Conservation (phyloP, 2,329 filamentous ascomycete species). For the Periconia sp. region DNA sequence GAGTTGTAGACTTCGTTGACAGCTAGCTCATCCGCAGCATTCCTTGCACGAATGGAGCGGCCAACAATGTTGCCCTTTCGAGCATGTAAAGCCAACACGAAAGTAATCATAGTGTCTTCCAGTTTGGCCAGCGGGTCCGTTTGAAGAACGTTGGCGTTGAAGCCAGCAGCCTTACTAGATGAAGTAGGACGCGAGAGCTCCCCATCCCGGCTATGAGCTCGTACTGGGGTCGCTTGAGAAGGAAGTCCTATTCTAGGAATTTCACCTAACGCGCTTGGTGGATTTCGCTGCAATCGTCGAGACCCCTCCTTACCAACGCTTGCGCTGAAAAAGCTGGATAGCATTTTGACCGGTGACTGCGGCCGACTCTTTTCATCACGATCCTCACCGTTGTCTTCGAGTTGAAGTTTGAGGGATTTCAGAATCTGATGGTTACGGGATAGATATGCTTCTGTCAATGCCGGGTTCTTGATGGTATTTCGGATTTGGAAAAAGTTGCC, state of each 20-base stretch:
- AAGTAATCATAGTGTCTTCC: conserved; percentile 83
- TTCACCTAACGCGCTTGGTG: conserved; percentile 36
- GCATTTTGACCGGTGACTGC: conserved; percentile 85
- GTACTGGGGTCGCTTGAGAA: conserved; percentile 35
- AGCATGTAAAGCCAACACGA: conserved; percentile 78
- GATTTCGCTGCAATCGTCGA: conserved; percentile 38
- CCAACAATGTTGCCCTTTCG: conserved; percentile 87
- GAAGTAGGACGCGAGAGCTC: conserved; percentile 35
- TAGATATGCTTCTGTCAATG: conserved; percentile 68
- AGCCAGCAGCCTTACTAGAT: conserved; percentile 34
- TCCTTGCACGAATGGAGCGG: conserved; percentile 70
- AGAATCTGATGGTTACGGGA: conserved; percentile 78
- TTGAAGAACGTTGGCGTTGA: conserved; percentile 23
- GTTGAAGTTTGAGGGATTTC: conserved; percentile 65
- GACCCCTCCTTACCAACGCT: conserved; percentile 50
- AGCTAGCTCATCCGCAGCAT: conserved; percentile 70
- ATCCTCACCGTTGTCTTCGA: conserved; percentile 60
- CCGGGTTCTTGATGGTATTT: conserved; percentile 66
- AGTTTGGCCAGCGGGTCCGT: conserved; percentile 61
- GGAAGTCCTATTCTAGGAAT: conserved; percentile 40
- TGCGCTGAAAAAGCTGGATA: conserved; percentile 77
- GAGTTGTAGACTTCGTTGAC: conserved; percentile 92
- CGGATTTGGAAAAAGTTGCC: conserved; percentile 72
- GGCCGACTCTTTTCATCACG: conserved; percentile 64
- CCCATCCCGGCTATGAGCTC: conserved; percentile 40